Evolutionary conservation across 352 stramenopile genomes (phyloP).

Genomic region (Phytophthora sansomeana): DNA sequence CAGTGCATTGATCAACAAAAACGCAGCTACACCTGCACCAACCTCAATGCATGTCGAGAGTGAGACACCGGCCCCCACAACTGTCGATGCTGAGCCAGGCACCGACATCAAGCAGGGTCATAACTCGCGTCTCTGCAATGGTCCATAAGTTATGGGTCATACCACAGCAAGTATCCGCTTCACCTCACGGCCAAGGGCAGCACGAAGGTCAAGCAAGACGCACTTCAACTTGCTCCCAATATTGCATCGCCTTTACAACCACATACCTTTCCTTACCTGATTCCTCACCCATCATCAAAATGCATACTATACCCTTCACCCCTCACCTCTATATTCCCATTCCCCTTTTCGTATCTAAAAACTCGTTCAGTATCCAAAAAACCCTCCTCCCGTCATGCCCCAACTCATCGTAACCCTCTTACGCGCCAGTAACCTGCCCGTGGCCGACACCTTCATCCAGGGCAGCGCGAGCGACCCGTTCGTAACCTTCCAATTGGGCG

Average conservation of each 20-base stretch:
- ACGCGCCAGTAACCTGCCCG: constrained; percentile 67
- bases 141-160: too few relatives aligned
- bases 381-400: constrained; percentile 45
- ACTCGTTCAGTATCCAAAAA: constrained; percentile 23
- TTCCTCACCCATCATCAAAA: neutral
- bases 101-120: constrained; percentile 1
- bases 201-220: neutral
- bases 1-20: constrained; percentile 2
- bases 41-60: constrained; percentile 3
- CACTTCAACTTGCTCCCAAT: constrained; percentile 13
- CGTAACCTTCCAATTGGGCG: constrained; percentile 65
- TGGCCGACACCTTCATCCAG: constrained; percentile 64
- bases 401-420: constrained; percentile 75
- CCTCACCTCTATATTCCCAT: neutral
- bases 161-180: neutral
- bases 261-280: constrained; percentile 5
- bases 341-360: neutral
- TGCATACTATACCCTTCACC: too few relatives aligned
- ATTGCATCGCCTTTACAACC: too few relatives aligned
- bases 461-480: constrained; percentile 78
- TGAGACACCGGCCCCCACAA: constrained; percentile 16
- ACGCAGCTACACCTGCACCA: constrained; percentile 15
- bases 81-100: neutral
- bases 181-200: neutral
- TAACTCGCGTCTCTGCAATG: too few relatives aligned